Percentiles rank a stretch among this genome's conserved stretches.
These are phyloP conservation scores for Chaetomium sp. DNA, from an alignment of 2,329 filamentous ascomycete species.

Conservation along the genomic window DNA sequence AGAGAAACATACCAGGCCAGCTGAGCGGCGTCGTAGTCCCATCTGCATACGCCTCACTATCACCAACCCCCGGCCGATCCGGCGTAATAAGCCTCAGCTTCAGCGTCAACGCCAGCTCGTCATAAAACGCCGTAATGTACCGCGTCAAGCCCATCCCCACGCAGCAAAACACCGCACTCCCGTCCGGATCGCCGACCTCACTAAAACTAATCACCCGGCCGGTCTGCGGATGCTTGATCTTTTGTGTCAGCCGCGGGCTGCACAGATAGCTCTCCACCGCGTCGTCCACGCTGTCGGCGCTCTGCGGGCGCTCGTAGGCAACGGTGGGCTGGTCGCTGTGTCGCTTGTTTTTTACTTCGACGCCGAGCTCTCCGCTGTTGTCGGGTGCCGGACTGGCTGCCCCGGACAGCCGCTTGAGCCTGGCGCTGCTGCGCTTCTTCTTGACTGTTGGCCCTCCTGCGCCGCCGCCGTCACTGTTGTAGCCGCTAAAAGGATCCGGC, in stretches of 20 bases:
- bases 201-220: slow-evolving; percentile 90
- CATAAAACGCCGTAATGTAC: slow-evolving; percentile 95
- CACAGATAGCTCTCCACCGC: slow-evolving; percentile 80
- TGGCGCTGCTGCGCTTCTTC: slow-evolving; percentile 50
- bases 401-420: slow-evolving; percentile 52
- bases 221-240: slow-evolving; percentile 76
- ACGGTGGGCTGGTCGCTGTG: slow-evolving; percentile 35
- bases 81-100: slow-evolving; percentile 88
- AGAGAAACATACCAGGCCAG: slow-evolving; percentile 72
- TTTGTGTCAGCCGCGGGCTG: slow-evolving; percentile 79
- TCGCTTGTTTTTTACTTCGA: slow-evolving; percentile 17
- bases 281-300: slow-evolving; percentile 80
- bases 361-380: slow-evolving; percentile 29
- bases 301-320: slow-evolving; percentile 66
- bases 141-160: slow-evolving; percentile 96
- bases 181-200: slow-evolving; percentile 87
- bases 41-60: slow-evolving; percentile 78
- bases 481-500: slow-evolving; percentile 40
- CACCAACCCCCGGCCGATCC: slow-evolving; percentile 88
- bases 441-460: slow-evolving; percentile 26
- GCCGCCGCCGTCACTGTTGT: slow-evolving; percentile 19
- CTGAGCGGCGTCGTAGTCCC: slow-evolving; percentile 78
- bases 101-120: slow-evolving; percentile 83
- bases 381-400: slow-evolving; percentile 38
- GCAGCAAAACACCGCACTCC: slow-evolving; percentile 90